Percentiles rank a stretch among this genome's conserved stretches.
phyloP scores from a whole-genome alignment of 1,284 basidiomycete species.

The Pascua guehoae region DNA sequence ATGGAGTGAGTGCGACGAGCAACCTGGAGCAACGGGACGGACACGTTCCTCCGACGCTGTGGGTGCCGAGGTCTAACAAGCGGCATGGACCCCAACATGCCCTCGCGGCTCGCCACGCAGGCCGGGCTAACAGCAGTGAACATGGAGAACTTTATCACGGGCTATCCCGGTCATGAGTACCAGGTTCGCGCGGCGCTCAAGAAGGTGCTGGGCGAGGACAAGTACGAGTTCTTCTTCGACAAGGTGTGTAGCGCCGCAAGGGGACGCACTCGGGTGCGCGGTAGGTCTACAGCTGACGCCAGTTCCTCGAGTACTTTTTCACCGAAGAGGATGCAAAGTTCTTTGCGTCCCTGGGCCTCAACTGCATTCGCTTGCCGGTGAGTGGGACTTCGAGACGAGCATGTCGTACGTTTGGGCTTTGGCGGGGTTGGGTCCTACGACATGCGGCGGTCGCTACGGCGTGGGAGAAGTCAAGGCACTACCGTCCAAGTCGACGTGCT shows the following conservation, averaged over 20 bases:
- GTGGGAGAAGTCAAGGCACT: no score
- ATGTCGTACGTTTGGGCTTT: not conserved
- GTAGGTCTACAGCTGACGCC: not conserved
- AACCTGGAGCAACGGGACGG: no score
- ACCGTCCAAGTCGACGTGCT: no score
- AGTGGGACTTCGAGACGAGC: no score
- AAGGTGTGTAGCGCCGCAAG: slow-evolving; percentile 50
- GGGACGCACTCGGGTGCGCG: no score
- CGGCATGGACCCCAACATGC: no score
- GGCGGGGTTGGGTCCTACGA: not conserved
- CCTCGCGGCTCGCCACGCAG: no score
- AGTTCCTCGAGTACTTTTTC: slow-evolving; percentile 69
- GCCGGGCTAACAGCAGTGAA: slow-evolving; percentile 26
- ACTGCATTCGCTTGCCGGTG: slow-evolving; percentile 57
- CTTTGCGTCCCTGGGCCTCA: slow-evolving; percentile 62
- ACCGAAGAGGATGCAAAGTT: slow-evolving; percentile 61
- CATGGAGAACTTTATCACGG: slow-evolving; percentile 49
- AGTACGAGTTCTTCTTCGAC: slow-evolving; percentile 72
- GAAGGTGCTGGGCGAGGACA: slow-evolving; percentile 61
- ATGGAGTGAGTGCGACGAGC: slow-evolving; percentile 32
- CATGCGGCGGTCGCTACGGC: not conserved
- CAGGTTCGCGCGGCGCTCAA: slow-evolving; percentile 66
- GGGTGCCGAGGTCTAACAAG: no score
- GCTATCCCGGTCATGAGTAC: slow-evolving; percentile 43
- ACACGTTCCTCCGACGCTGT: no score